Percentiles rank a stretch among this genome's conserved stretches.
These are phyloP conservation scores for Suillus fuscotomentosus DNA, from an alignment of 768 basidiomycete species.

Conservation along the genomic window DNA sequence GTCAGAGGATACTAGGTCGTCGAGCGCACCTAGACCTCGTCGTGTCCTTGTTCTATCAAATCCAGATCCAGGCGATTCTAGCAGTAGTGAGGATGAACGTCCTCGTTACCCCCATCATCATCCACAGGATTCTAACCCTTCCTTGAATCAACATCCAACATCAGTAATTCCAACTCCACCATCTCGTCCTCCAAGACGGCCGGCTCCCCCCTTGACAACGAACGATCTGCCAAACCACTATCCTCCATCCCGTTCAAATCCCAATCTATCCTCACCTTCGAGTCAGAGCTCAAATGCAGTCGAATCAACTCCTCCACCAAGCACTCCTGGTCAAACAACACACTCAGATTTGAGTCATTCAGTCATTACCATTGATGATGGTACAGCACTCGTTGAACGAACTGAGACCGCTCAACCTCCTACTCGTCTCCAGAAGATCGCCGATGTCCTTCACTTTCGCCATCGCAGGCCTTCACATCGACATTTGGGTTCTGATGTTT, in stretches of 20 bases:
- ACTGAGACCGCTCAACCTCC: slow-evolving; percentile 24
- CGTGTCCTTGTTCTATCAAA: slow-evolving; percentile 60
- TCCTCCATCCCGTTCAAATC: slow-evolving; percentile 45
- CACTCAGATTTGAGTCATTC: slow-evolving; percentile 41
- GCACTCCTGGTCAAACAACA: slow-evolving; percentile 53
- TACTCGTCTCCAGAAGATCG: slow-evolving; percentile 33
- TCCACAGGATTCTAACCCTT: slow-evolving; percentile 24
- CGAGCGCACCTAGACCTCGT: slow-evolving; percentile 28
- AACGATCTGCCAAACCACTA: slow-evolving; percentile 34
- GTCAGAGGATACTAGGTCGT: slow-evolving; percentile 59
- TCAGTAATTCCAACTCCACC: slow-evolving; percentile 22
- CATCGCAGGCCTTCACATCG: slow-evolving; percentile 30
- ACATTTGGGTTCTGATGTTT: slow-evolving; percentile 12
- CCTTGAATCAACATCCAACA: slow-evolving; percentile 23
- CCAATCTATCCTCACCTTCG: slow-evolving; percentile 67
- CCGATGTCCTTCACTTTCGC: slow-evolving; percentile 22
- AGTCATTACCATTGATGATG: slow-evolving; percentile 37
- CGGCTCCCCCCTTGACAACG: slow-evolving; percentile 36
- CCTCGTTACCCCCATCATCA: slow-evolving; percentile 11
- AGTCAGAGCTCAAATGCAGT: slow-evolving; percentile 60
- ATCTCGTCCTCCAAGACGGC: slow-evolving; percentile 16
- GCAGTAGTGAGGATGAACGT: slow-evolving; percentile 38
- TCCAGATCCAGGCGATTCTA: slow-evolving; percentile 50
- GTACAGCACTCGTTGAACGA: slow-evolving; percentile 30
- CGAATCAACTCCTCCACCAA: slow-evolving; percentile 71